A percentile compares a stretch with the other conserved stretches of the same genome.
Evolutionary conservation across 2,329 filamentous ascomycete species (phyloP).

Genomic region (Sclerotinia sclerotiorum): DNA sequence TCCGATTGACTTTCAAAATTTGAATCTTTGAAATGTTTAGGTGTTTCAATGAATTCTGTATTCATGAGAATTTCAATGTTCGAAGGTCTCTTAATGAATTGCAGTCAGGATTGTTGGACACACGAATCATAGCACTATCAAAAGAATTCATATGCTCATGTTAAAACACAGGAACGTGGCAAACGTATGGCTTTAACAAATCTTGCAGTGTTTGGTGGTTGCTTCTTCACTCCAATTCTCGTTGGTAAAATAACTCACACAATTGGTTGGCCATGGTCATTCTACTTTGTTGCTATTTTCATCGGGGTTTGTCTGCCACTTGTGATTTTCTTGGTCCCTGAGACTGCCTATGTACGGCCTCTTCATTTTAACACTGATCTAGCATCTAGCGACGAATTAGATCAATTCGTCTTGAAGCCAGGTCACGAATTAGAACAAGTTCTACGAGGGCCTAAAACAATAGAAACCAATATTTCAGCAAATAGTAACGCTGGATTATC

Average conservation of each 20-base stretch:
- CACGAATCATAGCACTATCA: neutral
- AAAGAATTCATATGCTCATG: neutral
- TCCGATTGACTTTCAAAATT: no score
- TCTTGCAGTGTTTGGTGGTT: conserved; percentile 67
- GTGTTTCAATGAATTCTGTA: no score
- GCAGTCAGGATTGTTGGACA: no score
- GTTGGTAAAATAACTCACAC: conserved; percentile 79
- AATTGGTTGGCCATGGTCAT: conserved; percentile 83
- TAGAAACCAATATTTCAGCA: conserved; percentile 17
- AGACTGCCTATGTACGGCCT: conserved; percentile 75
- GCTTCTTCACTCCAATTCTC: conserved; percentile 81
- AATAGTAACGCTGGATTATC: conserved; percentile 1
- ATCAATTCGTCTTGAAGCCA: conserved; percentile 15
- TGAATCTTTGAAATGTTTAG: no score
- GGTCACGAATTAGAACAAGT: conserved; percentile 22
- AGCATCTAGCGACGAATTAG: conserved; percentile 34
- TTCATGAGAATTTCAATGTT: no score
- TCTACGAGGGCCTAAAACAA: conserved; percentile 12
- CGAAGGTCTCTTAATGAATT: no score
- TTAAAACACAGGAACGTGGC: conserved; percentile 60
- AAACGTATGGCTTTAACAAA: conserved; percentile 82
- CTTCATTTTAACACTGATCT: conserved; percentile 69
- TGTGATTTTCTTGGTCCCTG: conserved; percentile 77
- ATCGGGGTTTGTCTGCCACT: conserved; percentile 66
- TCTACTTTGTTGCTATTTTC: conserved; percentile 87